Evolutionary conservation across 768 basidiomycete genomes (phyloP), one percentile per base, ranked within the genome.

Genomic region (Hirschioporus abietinus): DNA sequence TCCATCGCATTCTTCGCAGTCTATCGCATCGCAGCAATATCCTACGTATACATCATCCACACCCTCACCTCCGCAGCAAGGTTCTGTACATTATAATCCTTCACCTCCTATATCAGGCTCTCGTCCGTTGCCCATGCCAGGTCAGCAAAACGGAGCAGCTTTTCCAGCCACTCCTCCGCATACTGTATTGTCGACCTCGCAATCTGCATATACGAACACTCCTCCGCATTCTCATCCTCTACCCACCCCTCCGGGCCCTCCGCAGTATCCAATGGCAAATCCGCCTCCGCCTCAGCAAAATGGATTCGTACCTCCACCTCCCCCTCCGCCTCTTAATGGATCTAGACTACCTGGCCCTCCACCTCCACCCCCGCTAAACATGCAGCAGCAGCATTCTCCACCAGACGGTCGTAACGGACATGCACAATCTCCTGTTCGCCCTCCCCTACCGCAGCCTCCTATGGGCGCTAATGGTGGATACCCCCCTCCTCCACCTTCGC

Each of bases 161-260:
- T 65, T n/a, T 24, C 65, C 35, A 36, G 59, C 58, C 58, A 57
- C 61, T 10, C 76, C 64, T 24, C 66, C 64, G 23, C 72, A 70
- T 66, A 73, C 69, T 52, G 66, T 71, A 52, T 57, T 72, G 64
- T 66, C 76, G 65, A 68, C 58, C 34, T 57, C 24, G 26, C 60
- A 35, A 52, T 52, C 42, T 12, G 20, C 12, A 12, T 52, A 52
- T 15, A 20, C 42, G 42, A 52, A 52, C 73, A 68, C 67, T 69
- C 63, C 66, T 69, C 63, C 64, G 15, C 72, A 72, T 64, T 70
- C 77, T n/a, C 78, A 78, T 69, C 77, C 80, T 61, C 76, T 77
- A 42, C 80, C 77, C 36, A 77, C 76, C 20, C 79, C 77, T 18
- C 82, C 83, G 57, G 79, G 81, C 65, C 80, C 79, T 57, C 79